Conservation (phyloP, 306 rosid species). For the Medicago lupulina region DNA sequence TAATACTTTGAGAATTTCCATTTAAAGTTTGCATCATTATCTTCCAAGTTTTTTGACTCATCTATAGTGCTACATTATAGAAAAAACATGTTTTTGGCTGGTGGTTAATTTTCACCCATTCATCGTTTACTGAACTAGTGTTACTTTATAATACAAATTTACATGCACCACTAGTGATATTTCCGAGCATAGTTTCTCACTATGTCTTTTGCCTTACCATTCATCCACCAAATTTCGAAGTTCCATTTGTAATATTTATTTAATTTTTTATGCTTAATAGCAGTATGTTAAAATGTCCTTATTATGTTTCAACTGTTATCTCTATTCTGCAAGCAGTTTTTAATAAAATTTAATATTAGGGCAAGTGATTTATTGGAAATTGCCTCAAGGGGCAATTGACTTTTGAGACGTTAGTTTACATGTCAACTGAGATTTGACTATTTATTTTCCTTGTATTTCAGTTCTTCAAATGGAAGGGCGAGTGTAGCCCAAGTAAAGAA, state of each 20-base stretch:
- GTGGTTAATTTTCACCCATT: slow-evolving; percentile 13
- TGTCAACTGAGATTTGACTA: slow-evolving; percentile 40
- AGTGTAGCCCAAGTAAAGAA: slow-evolving; percentile 72
- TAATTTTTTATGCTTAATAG: neutral
- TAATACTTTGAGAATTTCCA: slow-evolving; percentile 24
- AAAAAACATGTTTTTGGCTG: slow-evolving; percentile 3
- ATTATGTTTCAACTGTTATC: slow-evolving; percentile 21
- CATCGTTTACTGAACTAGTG: slow-evolving; percentile 7
- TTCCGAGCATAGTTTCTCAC: slow-evolving; percentile 13
- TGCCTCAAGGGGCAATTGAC: slow-evolving; percentile 19
- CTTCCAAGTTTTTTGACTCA: slow-evolving; percentile 15
- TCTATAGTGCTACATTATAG: slow-evolving; percentile 5
- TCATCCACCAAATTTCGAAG: slow-evolving; percentile 12
- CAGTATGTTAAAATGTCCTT: slow-evolving; percentile 32
- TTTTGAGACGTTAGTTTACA: slow-evolving; percentile 18
- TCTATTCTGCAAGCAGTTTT: slow-evolving; percentile 20
- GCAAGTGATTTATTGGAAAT: slow-evolving; percentile 27
- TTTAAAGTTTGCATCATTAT: slow-evolving; percentile 5
- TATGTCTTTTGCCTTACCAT: slow-evolving; percentile 10
- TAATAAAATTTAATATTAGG: slow-evolving; percentile 23
- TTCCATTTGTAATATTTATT: slow-evolving; percentile 10
- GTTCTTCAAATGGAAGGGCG: slow-evolving; percentile 65
- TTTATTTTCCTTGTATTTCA: slow-evolving; percentile 46
- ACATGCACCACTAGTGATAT: slow-evolving; percentile 5
- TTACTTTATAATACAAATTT: slow-evolving; percentile 29